These are phyloP conservation scores for Chimonanthus praecox DNA, from an alignment of 164 flowering plant genomes.

Conservation along the genomic window DNA sequence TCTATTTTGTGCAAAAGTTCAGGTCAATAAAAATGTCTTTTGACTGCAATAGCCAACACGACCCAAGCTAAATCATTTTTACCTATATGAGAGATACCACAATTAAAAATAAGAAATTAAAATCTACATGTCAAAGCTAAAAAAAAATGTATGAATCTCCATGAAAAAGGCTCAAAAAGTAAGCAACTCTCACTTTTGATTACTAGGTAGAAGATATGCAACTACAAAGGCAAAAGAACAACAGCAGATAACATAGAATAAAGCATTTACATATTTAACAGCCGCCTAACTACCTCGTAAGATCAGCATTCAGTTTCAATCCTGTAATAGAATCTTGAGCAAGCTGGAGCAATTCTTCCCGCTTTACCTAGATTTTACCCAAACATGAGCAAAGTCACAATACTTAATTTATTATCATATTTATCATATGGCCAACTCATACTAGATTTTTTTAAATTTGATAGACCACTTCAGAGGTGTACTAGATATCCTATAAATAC, in stretches of 20 bases:
- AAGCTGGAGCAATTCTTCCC: slow-evolving; percentile 95
- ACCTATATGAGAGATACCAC: neutral
- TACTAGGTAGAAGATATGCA: neutral
- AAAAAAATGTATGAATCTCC: neutral
- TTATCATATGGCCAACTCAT: neutral
- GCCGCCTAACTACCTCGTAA: slow-evolving; percentile 45
- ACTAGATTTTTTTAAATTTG: too few species aligned
- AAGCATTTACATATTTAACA: neutral
- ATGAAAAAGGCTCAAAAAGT: neutral
- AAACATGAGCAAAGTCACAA: neutral
- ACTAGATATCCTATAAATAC: too few species aligned
- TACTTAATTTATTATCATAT: neutral
- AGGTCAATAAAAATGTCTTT: too few species aligned
- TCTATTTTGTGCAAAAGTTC: too few species aligned
- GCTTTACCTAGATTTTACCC: slow-evolving; percentile 57
- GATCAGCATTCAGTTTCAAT: slow-evolving; percentile 77
- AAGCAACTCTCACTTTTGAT: too few species aligned
- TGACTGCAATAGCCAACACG: too few species aligned
- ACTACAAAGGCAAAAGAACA: neutral
- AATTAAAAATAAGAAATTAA: too few species aligned
- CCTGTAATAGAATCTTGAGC: slow-evolving; percentile 89
- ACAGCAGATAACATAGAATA: neutral
- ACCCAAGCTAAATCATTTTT: neutral
- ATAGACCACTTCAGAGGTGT: too few species aligned
- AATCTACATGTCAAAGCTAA: neutral